These are phyloP conservation scores for Astraeus odoratus DNA, from an alignment of 768 basidiomycete genomes.

Conservation along the genomic window DNA sequence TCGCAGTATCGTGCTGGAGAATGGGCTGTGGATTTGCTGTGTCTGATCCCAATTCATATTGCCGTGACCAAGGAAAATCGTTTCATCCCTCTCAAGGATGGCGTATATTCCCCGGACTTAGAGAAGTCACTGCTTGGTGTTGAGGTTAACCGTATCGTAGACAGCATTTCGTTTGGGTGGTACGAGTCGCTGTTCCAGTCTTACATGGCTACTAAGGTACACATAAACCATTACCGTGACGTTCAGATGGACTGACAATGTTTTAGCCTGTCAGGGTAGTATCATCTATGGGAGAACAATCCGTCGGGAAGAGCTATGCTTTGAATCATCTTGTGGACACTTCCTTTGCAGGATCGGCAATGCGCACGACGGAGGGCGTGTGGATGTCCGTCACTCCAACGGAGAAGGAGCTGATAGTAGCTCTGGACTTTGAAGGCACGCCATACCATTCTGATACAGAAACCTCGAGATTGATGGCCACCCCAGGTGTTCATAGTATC, in stretches of 20 bases:
- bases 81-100: conserved; percentile 50
- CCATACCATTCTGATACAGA: background rate
- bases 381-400: conserved; percentile 58
- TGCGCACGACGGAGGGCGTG: conserved; percentile 53
- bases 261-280: conserved; percentile 49
- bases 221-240: background rate
- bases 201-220: conserved; percentile 45
- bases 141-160: conserved; percentile 42
- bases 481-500: conserved; percentile 47
- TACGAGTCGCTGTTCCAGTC: conserved; percentile 54
- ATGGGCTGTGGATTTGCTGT: conserved; percentile 50
- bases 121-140: conserved; percentile 49
- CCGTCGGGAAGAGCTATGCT: conserved; percentile 47
- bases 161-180: conserved; percentile 47
- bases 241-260: background rate
- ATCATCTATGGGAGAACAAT: conserved; percentile 58
- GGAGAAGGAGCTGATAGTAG: conserved; percentile 39
- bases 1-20: conserved; percentile 46
- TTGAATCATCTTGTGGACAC: conserved; percentile 50
- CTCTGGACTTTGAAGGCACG: conserved; percentile 52
- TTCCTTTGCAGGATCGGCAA: conserved; percentile 52
- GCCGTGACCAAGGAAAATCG: conserved; percentile 49
- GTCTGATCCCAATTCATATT: conserved; percentile 53
- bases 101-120: conserved; percentile 36
- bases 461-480: background rate